Evolutionary conservation across 2,329 filamentous ascomycete genomes (phyloP).

Genomic region (Ilyonectria sp.): DNA sequence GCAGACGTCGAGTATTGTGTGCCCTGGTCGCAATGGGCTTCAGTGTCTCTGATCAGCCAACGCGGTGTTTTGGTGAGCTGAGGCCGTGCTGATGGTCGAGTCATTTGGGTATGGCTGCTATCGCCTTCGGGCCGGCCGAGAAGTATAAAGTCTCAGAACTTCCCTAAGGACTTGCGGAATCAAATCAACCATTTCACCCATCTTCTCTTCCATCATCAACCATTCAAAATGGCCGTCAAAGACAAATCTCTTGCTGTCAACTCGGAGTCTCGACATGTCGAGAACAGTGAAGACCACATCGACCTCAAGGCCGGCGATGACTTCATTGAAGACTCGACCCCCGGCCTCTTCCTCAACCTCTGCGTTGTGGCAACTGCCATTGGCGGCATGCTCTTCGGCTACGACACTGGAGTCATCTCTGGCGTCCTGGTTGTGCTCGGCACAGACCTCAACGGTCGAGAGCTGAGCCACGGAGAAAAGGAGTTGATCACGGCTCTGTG

Average conservation of each 20-base stretch:
- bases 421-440: slow-evolving; percentile 61
- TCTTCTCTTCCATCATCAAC: background rate
- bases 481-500: slow-evolving; percentile 42
- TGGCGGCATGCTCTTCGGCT: slow-evolving; percentile 52
- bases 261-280: slow-evolving; percentile 30
- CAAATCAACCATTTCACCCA: background rate
- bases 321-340: slow-evolving; percentile 36
- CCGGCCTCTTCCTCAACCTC: slow-evolving; percentile 35
- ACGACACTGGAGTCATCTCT: slow-evolving; percentile 66
- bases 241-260: slow-evolving; percentile 24
- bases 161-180: background rate
- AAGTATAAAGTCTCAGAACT: slow-evolving; percentile 12
- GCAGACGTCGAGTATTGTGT: background rate
- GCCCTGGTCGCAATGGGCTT: background rate
- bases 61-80: slow-evolving; percentile 8
- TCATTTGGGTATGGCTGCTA: slow-evolving; percentile 13
- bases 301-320: slow-evolving; percentile 28
- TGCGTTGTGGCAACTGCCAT: slow-evolving; percentile 38
- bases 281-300: slow-evolving; percentile 18
- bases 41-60: background rate
- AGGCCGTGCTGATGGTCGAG: slow-evolving; percentile 14
- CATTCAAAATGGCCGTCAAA: slow-evolving; percentile 31
- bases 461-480: slow-evolving; percentile 33
- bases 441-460: slow-evolving; percentile 34
- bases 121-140: background rate